Evolutionary conservation across 768 basidiomycete species (phyloP), one percentile per base, ranked within the genome.

Genomic region (Rhodocollybia butyracea): DNA sequence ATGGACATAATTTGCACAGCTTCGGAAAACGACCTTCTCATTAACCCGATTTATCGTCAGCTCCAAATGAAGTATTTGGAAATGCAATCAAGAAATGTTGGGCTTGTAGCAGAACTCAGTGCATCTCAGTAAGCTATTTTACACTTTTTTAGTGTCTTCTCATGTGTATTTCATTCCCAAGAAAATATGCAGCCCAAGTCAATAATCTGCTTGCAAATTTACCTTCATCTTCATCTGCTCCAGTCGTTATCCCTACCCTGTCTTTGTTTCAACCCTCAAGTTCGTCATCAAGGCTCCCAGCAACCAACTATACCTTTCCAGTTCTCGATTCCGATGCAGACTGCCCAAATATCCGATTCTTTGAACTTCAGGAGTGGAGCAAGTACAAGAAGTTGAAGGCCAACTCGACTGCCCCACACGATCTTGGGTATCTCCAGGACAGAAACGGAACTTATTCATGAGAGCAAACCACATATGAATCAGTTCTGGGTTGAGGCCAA

Each of bases 301-400:
- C 22, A 12, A 24, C 31, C 17, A 19, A 47, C 5, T 29, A n/a
- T 8, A 29, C 17, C 15, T 47, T 30, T 31, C 11, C 22, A 15
- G 8, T 13, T 47, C 46, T 47, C 10, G 27, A 40, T 19, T 19
- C 15, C 8, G 10, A 31, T 12, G 27, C 7, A 5, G 27, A 47
- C 10, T 51, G 50, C 26, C 32, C 31, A 7, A 51, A 51, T 22
- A 51, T 51, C 22, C 22, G n/a, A 12, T 51, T 51, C 26, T 51
- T 21, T 34, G 4, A 10, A 10, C 15, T 22, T 7, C 10, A 36
- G 12, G n/a, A 36, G 21, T 51, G 50, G 50, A 39, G 17, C 12
- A 22, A 36, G 17, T 51, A 51, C 34, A 19, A n/a, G 6, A 51
- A 51, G 38, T 38, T 38, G n/a, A 27, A 40, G 15, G n/a, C 50